Evolutionary conservation across 2,329 filamentous ascomycete species (phyloP).

Genomic region (Calonectria ilicicola): DNA sequence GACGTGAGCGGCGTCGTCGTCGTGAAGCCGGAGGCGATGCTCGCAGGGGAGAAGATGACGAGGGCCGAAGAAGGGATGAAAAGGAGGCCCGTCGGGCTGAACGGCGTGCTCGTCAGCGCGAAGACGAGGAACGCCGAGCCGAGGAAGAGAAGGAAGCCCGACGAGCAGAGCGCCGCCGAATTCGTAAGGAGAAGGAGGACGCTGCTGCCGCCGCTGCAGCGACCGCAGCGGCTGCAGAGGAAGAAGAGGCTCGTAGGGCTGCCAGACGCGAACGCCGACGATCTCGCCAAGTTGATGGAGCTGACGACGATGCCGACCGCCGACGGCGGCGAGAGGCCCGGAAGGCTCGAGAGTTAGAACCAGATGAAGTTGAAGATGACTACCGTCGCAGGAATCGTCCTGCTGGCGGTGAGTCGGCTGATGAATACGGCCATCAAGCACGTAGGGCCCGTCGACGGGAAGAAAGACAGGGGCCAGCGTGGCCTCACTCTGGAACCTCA

Average conservation of each 20-base stretch:
- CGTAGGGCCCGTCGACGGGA: constrained; percentile 53
- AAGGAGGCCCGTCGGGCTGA: constrained; percentile 70
- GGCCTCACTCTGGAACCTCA: constrained; percentile 74
- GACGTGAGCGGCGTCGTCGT: constrained; percentile 65
- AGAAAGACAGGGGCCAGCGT: constrained; percentile 51
- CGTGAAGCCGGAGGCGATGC: constrained; percentile 66
- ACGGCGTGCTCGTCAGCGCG: constrained; percentile 53
- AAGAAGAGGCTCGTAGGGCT: constrained; percentile 58
- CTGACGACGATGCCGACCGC: constrained; percentile 67
- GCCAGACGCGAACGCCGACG: constrained; percentile 64
- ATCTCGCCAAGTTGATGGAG: constrained; percentile 56
- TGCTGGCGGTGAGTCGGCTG: constrained; percentile 53
- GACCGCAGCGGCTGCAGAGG: constrained; percentile 55
- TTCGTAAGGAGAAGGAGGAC: constrained; percentile 60
- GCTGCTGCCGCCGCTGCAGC: constrained; percentile 55
- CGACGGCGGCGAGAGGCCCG: constrained; percentile 66
- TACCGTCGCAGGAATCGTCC: constrained; percentile 46
- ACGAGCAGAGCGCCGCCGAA: constrained; percentile 62
- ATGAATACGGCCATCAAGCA: constrained; percentile 58
- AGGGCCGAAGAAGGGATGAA: constrained; percentile 49
- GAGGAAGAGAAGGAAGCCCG: constrained; percentile 67
- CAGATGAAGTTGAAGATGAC: constrained; percentile 44
- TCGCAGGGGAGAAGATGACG: constrained; percentile 51
- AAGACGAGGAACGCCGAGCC: constrained; percentile 38
- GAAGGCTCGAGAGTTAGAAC: constrained; percentile 58